Evolutionary conservation across 2,329 filamentous ascomycete species (phyloP).

Genomic region (Trichophaea hybrida): DNA sequence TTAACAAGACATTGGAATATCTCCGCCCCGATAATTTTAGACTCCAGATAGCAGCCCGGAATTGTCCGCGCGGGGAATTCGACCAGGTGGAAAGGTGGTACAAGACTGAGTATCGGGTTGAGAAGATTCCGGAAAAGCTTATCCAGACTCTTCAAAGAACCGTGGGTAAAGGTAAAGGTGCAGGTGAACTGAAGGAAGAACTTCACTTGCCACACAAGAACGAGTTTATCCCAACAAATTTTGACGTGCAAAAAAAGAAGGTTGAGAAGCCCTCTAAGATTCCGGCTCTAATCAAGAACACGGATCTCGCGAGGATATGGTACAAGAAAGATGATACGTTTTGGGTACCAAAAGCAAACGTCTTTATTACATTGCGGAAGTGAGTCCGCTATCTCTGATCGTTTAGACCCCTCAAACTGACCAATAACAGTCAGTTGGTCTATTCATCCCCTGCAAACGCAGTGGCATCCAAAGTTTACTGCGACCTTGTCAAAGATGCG

Average conservation of each 20-base stretch:
- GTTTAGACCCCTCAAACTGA: not conserved
- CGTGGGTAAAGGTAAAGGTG: slow-evolving; percentile 13
- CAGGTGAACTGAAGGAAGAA: slow-evolving; percentile 41
- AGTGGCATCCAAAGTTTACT: slow-evolving; percentile 66
- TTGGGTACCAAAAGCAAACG: slow-evolving; percentile 89
- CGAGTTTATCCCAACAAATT: slow-evolving; percentile 83
- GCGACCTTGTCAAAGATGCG: slow-evolving; percentile 74
- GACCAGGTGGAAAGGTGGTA: slow-evolving; percentile 69
- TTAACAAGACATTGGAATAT: slow-evolving; percentile 57
- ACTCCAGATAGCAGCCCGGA: slow-evolving; percentile 67
- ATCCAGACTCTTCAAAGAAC: slow-evolving; percentile 41
- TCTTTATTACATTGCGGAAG: slow-evolving; percentile 54
- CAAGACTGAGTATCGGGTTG: slow-evolving; percentile 78
- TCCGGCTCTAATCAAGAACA: slow-evolving; percentile 74
- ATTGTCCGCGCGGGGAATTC: slow-evolving; percentile 48
- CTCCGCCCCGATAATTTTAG: slow-evolving; percentile 81
- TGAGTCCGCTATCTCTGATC: not conserved
- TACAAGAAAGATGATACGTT: slow-evolving; percentile 98
- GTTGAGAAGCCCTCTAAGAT: slow-evolving; percentile 47
- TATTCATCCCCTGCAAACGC: slow-evolving; percentile 62
- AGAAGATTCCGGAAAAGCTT: slow-evolving; percentile 64
- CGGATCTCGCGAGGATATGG: slow-evolving; percentile 69
- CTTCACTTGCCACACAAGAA: slow-evolving; percentile 85
- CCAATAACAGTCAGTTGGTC: slow-evolving; percentile 50
- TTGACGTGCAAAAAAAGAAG: slow-evolving; percentile 85